Base-by-base conservation (phyloP, 164 flowering plant genomes). In the Kingdonia uniflora region DNA sequence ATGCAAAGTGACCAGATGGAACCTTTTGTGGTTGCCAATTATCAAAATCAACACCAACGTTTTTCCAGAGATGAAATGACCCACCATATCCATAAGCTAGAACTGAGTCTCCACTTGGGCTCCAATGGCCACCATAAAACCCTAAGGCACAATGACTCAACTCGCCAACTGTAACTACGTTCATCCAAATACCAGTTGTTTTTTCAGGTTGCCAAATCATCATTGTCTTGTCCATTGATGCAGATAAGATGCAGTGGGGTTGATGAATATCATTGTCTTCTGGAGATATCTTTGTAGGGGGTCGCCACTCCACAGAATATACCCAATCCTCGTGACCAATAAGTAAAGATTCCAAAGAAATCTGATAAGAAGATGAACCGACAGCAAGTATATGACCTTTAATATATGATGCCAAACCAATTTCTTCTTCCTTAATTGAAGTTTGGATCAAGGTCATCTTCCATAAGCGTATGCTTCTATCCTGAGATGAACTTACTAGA, bases 321-420 rank as follows among this genome's bases (percentile, higher is more conserved):
- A 92, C 95, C 99, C 99, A 92, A 67, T 92, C 97, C 64, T 92
- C 99, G 73, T 88, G 99, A 22, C 99, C 95, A 68, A 86, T 74
- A 22, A 88, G 82, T 48, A 88, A 80, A 57, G 99, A 92, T 66
- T 92, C 99, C 46, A 88, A 53, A 43, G 95, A 92, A 43, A 88
- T 75, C 65, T 82, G 95, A 68, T 84, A 92, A 49, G 84, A 76
- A 54, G 39, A 67, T 54, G 76, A 66, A 49, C 95, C 95, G 55
- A 79, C 75, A 15, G 66, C 47, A 57, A 92, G 49, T 3, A 80
- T 64, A 41, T 97, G 99, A 60, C 97, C 96, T 68, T 86, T 80
- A 57, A 92, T 92, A 65, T 88, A 88, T 41, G 95, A 81, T 53
- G 79, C 65, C 67, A 92, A 61, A 63, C 80, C 75, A 47, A 75